Base-by-base conservation (phyloP, 306 rosid species). In the Acacia crassicarpa region DNA sequence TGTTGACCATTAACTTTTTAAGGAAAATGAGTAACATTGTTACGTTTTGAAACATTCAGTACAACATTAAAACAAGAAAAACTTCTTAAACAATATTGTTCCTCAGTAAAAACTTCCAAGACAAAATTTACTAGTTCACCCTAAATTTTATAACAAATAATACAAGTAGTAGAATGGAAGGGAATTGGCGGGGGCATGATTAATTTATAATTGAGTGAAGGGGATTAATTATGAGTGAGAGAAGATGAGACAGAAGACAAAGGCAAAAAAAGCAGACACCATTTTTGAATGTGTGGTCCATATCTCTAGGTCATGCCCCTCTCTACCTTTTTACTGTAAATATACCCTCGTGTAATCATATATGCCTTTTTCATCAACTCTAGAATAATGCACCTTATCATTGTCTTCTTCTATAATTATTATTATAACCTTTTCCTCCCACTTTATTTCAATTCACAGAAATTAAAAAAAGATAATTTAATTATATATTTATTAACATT, bases 221-320 rank as follows among this genome's bases (percentile, higher is more conserved):
- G 27, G 30, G 5, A 9, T 58, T 22, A 58, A 58, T 58, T 10
- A 58, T 58, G 65, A 58, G 65, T 25, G 89, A 87, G 87, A 81
- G 77, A 84, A 69, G 68, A 59, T 83, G 43, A 49, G 51, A 63
- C 30, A 66, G 65, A 69, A 84, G 74, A 73, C 48, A 75, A 83
- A 82, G 80, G 75, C 12, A 2, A 0, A 8, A 8, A 70, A 69
- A 78, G 54, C 81, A 91, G 92, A 94, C 90, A 84, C 97, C 98
- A 83, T 92, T 90, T 86, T 88, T 82, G 32, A 66, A 82, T 88
- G 86, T 2, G 73, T 15, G 66, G 84, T 78, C 83, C 68, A 79
- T 40, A 68, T 82, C 81, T 83, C 53, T 82, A 83, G 84, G 74
- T 83, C 40, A 87, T 81, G 72, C 74, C 84, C 49, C 84, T 73